Percentiles rank a stretch among this genome's conserved stretches.
Evolutionary conservation across 768 basidiomycete species (phyloP).

Genomic region (Gloeostereum incarnatum): DNA sequence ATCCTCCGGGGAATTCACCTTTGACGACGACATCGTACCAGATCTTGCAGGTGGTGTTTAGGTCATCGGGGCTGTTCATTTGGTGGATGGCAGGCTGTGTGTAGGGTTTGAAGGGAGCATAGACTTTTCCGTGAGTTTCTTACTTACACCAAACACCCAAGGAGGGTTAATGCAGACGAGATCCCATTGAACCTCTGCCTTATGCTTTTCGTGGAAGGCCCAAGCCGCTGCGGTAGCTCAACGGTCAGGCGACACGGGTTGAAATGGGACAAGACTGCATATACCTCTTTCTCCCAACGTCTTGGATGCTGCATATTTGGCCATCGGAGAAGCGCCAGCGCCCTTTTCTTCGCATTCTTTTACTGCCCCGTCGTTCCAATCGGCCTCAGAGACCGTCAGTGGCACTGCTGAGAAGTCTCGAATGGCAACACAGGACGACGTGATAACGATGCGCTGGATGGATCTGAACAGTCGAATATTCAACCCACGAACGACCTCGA

Average conservation of each 20-base stretch:
- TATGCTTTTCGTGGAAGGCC: conserved; percentile 26
- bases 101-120: conserved; percentile 9
- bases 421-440: conserved; percentile 25
- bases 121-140: not conserved
- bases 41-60: not conserved
- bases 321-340: conserved; percentile 10
- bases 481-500: too few species aligned
- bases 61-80: not conserved
- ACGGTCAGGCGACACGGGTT: too few species aligned
- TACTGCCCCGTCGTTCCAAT: conserved; percentile 21
- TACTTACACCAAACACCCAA: conserved; percentile 25
- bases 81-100: conserved; percentile 4
- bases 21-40: not conserved
- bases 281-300: conserved; percentile 21
- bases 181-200: conserved; percentile 36
- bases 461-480: too few species aligned
- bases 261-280: not conserved
- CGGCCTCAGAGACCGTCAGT: conserved; percentile 8
- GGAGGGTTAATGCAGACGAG: conserved; percentile 44
- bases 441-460: conserved; percentile 34
- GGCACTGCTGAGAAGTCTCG: conserved; percentile 1
- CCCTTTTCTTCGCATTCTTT: conserved; percentile 19
- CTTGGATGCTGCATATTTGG: conserved; percentile 22
- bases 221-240: conserved; percentile 24
- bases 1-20: not conserved